These are phyloP conservation scores for Yueomyces sp. DNA, from an alignment of 805 yeast genomes.

Conservation along the genomic window DNA sequence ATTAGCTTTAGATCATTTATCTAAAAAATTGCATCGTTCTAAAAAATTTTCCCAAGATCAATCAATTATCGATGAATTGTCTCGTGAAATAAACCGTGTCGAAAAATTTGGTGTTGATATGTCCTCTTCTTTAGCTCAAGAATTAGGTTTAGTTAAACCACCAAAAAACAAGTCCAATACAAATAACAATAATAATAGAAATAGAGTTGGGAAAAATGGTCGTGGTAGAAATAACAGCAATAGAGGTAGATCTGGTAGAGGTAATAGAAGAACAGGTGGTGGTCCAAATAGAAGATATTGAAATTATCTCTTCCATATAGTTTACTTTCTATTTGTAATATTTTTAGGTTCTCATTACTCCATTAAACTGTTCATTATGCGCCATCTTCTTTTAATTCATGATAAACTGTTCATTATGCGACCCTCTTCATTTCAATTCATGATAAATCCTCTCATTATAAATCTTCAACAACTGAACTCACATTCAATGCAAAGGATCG, in stretches of 20 bases:
- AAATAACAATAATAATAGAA: constrained; percentile 1
- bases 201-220: neutral
- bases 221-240: neutral
- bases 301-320: no score
- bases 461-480: no score
- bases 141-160: constrained; percentile 40
- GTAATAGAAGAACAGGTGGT: neutral
- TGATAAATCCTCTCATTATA: no score
- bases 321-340: no score
- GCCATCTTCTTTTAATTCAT: no score
- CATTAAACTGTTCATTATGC: no score
- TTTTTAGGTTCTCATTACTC: no score
- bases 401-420: no score
- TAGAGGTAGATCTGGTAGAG: neutral
- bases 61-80: constrained; percentile 46
- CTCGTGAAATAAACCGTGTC: constrained; percentile 35
- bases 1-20: constrained; percentile 52
- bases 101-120: constrained; percentile 74
- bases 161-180: constrained; percentile 3
- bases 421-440: no score
- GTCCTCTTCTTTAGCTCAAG: constrained; percentile 53
- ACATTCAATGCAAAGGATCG: no score
- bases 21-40: constrained; percentile 56
- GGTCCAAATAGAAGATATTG: no score
- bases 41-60: constrained; percentile 65